Percentiles rank a stretch among this genome's conserved stretches.
Conservation (phyloP, 2,329 filamentous ascomycete genomes). For the Colletotrichum sidae region DNA sequence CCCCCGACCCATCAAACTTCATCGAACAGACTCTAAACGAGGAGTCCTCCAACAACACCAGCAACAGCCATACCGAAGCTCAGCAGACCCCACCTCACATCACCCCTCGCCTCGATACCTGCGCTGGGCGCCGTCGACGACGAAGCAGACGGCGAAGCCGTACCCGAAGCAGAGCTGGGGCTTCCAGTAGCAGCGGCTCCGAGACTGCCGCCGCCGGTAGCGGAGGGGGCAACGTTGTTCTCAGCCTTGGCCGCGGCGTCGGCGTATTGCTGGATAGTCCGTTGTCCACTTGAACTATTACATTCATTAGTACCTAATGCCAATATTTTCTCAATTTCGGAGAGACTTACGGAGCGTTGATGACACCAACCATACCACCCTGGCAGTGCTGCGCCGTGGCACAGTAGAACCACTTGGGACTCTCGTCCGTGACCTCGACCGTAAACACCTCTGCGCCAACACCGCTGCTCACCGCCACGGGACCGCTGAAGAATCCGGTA, state of each 20-base stretch:
- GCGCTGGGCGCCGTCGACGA: conserved; percentile 18
- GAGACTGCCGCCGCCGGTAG: conserved; percentile 33
- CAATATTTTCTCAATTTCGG: no score
- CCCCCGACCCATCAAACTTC: not conserved
- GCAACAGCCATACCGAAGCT: conserved; percentile 32
- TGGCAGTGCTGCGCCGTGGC: conserved; percentile 70
- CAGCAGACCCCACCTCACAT: conserved; percentile 32
- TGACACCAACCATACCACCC: conserved; percentile 67
- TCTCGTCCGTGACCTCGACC: conserved; percentile 52
- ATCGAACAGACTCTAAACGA: conserved; percentile 14
- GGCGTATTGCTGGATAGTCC: conserved; percentile 25
- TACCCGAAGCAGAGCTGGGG: conserved; percentile 18
- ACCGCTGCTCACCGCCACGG: conserved; percentile 43
- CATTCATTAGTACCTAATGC: no score
- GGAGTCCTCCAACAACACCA: conserved; percentile 30
- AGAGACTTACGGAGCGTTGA: conserved; percentile 31
- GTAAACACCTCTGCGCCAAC: conserved; percentile 39
- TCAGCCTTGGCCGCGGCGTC: conserved; percentile 21
- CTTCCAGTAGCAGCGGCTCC: conserved; percentile 20
- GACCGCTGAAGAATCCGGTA: conserved; percentile 63
- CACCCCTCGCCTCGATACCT: conserved; percentile 29
- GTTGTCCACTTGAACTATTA: conserved; percentile 1
- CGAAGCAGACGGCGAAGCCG: conserved; percentile 1
- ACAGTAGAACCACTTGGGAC: conserved; percentile 74
- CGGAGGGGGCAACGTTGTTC: conserved; percentile 34